Evolutionary conservation across 1,284 basidiomycete genomes (phyloP), one percentile per base, ranked within the genome.

Genomic region (Termitomyces sp.): DNA sequence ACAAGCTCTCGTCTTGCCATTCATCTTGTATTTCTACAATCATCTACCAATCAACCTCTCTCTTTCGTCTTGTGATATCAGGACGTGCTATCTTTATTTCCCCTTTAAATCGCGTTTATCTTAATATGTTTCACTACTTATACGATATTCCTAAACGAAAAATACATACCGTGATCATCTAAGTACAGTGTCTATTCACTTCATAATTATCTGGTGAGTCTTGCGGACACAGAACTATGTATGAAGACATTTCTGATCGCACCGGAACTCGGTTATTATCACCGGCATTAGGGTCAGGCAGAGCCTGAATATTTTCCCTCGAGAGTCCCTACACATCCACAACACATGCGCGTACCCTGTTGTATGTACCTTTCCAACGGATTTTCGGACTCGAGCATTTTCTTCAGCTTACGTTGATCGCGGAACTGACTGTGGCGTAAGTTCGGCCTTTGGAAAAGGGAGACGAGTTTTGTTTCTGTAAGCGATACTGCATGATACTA

Each of bases 1-100:
- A 11, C 21, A 42, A 26, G 10, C 24, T 37, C 21, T 37, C n/a
- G 10, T 44, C 53, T 34, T 54, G 43, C 3, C 44, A 46, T 9
- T 33, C 48, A 44, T 50, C 9, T 39, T 55, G 53, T 55, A 55
- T 38, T 52, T 55, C 40, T 55, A 55, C 41, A 34, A 50, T 44
- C 40, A 51, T 43, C 31, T 54, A 51, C 11, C 13, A 19, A 37
- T 5, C 42, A 24, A 16, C 16, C 30, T 42, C 21, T 19, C 44
- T 30, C 26, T 40, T 46, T 47, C 16, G 45, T 47, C 45, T 39
- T 41, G 38, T 49, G 30, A 41, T 41, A 3, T 31, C 13, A 18
- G 50, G 50, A 52, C 45, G 44, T 52, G 21, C 33, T 54, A 55
- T 47, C 47, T 52, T 47, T 47, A 52, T 55, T 39, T 52, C 13